Percentiles rank a stretch among this genome's conserved stretches.
phyloP scores from a whole-genome alignment of 75 land plant species.

The Pinus tabuliformis region DNA sequence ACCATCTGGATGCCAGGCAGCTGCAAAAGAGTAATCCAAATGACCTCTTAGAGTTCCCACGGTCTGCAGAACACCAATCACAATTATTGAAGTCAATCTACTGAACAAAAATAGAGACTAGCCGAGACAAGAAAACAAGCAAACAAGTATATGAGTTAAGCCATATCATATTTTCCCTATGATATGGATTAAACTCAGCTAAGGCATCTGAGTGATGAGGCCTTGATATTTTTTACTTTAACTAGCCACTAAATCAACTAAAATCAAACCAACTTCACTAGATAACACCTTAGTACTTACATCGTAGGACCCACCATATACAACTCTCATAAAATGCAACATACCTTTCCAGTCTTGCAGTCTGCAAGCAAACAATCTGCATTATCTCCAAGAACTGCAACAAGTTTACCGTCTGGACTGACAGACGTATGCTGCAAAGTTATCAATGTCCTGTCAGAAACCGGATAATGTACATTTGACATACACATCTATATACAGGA shows the following conservation, averaged over 20 bases:
- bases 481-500: neutral
- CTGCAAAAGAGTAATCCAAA: conserved; percentile 85
- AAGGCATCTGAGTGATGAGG: neutral
- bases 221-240: neutral
- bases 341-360: conserved; percentile 81
- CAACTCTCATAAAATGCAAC: neutral
- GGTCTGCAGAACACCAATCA: conserved; percentile 38
- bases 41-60: conserved; percentile 77
- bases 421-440: conserved; percentile 77
- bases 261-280: neutral
- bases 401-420: conserved; percentile 75
- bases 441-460: neutral
- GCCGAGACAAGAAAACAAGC: neutral
- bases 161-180: no score
- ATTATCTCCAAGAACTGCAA: conserved; percentile 93
- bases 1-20: conserved; percentile 99
- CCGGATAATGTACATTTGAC: neutral
- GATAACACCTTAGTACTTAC: neutral
- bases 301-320: neutral
- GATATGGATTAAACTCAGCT: no score
- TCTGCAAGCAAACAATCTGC: conserved; percentile 82
- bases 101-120: neutral
- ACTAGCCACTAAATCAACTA: neutral
- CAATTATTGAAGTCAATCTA: neutral
- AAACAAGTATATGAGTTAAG: neutral